Conservation (phyloP, 306 rosid species). For the Trifolium fragiferum region DNA sequence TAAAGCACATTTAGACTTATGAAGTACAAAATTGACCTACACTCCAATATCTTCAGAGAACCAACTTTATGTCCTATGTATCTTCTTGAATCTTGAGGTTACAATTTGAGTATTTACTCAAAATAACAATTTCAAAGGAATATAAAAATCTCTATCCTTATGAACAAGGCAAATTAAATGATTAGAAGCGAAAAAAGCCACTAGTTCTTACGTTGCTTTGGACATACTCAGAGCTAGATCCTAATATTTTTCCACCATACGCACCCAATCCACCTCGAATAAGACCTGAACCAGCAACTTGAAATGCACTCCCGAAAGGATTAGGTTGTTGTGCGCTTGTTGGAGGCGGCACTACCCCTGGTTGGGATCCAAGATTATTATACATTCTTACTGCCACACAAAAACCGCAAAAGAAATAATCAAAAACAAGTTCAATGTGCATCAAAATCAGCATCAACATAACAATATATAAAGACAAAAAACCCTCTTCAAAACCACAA, state of each 20-base stretch:
- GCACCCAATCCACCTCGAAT: constrained; percentile 97
- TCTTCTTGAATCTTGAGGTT: neutral
- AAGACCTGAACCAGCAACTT: constrained; percentile 94
- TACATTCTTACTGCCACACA: constrained; percentile 62
- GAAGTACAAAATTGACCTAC: neutral
- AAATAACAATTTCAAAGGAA: constrained; percentile 10
- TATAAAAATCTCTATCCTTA: neutral
- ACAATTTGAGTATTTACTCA: neutral
- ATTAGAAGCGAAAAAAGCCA: neutral
- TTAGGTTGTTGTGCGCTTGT: constrained; percentile 68
- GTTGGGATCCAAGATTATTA: constrained; percentile 68
- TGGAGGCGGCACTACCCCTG: constrained; percentile 58
- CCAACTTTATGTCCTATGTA: neutral
- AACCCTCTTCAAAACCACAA: neutral
- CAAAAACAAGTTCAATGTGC: constrained; percentile 7
- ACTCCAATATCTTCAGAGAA: neutral
- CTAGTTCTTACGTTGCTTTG: constrained; percentile 97
- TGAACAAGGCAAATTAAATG: constrained; percentile 4
- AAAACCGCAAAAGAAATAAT: neutral
- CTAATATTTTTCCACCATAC: constrained; percentile 89
- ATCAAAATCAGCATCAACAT: constrained; percentile 12
- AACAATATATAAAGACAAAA: neutral
- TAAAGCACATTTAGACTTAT: neutral
- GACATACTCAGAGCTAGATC: constrained; percentile 95
- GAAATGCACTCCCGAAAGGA: constrained; percentile 89